A percentile compares a stretch with the other conserved stretches of the same genome.
These are phyloP conservation scores for Citrullus mucosospermus DNA, from an alignment of 306 rosid genomes.

Conservation along the genomic window DNA sequence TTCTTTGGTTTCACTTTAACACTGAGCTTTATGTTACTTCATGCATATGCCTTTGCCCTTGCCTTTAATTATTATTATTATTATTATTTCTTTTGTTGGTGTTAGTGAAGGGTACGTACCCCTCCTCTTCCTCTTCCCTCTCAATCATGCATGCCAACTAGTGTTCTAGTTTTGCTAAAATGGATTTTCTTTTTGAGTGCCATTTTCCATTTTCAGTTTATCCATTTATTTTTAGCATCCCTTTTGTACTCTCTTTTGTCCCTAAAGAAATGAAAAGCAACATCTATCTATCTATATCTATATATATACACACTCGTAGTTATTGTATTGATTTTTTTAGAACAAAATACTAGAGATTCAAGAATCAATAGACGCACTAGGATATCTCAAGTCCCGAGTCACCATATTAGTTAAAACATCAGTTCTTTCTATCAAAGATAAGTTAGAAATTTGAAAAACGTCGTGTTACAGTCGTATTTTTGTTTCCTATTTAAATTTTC, in stretches of 20 bases:
- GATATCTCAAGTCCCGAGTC: no score
- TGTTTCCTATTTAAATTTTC: no score
- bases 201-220: not conserved
- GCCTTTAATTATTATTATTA: constrained; percentile 6
- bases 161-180: not conserved
- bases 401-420: not conserved
- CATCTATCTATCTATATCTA: no score
- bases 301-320: no score
- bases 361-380: no score
- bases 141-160: constrained; percentile 44
- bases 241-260: not conserved
- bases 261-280: not conserved
- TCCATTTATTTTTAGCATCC: not conserved
- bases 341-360: no score
- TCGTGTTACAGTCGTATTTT: no score
- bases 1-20: constrained; percentile 65
- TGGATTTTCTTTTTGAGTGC: not conserved
- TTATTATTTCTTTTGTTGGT: constrained; percentile 21
- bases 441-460: not conserved
- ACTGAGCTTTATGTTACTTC: constrained; percentile 86
- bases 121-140: constrained; percentile 7
- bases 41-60: not conserved
- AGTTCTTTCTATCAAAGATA: not conserved
- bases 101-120: constrained; percentile 28
- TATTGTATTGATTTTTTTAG: no score